Conservation (phyloP, 2,329 filamentous ascomycete species). For the Aspergillus quadrilineatus region DNA sequence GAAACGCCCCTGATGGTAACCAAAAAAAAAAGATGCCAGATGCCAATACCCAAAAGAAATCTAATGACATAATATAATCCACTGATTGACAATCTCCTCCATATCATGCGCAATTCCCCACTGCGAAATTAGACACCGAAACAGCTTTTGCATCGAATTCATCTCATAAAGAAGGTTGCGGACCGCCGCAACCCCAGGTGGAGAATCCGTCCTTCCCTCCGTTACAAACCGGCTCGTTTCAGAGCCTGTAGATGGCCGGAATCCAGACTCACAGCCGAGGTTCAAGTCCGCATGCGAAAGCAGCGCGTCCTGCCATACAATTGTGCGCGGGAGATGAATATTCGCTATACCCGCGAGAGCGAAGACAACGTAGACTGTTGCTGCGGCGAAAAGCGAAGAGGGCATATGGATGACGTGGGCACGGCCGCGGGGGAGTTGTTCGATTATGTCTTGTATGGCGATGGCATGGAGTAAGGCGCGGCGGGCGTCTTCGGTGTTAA, state of each 20-base stretch:
- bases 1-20: too few species aligned
- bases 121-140: conserved; percentile 45
- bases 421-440: conserved; percentile 45
- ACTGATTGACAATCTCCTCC: conserved; percentile 46
- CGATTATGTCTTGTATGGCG: conserved; percentile 49
- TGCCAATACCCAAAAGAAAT: not conserved
- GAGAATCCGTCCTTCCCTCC: conserved; percentile 25
- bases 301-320: conserved; percentile 45
- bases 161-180: conserved; percentile 49
- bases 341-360: conserved; percentile 40
- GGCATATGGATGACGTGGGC: conserved; percentile 50
- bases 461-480: conserved; percentile 45
- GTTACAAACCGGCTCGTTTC: conserved; percentile 43
- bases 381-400: conserved; percentile 45
- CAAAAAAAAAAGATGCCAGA: too few species aligned
- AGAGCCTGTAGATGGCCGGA: conserved; percentile 26
- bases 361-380: conserved; percentile 45
- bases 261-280: conserved; percentile 25
- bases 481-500: conserved; percentile 39
- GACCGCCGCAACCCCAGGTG: conserved; percentile 25
- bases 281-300: conserved; percentile 32
- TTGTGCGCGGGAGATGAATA: conserved; percentile 39
- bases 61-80: conserved; percentile 46
- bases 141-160: conserved; percentile 50
- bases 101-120: conserved; percentile 50